A percentile compares a stretch with the other conserved stretches of the same genome.
These are phyloP conservation scores for Fermentozyma sake DNA, from an alignment of 1,139 yeast species.

Conservation along the genomic window DNA sequence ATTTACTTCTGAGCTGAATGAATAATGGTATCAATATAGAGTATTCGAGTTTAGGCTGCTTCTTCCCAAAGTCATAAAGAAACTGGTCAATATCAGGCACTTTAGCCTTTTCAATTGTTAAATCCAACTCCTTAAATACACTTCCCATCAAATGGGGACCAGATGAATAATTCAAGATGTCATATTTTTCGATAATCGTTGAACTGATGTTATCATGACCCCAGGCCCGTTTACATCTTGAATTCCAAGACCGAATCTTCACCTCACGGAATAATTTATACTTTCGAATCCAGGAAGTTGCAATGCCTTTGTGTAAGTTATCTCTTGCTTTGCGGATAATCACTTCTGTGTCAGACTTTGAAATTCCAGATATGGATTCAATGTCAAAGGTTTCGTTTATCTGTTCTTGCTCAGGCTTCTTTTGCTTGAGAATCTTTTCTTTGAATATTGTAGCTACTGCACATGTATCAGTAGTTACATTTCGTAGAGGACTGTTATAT, in stretches of 20 bases:
- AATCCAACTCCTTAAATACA: slow-evolving; percentile 28
- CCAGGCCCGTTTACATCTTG: slow-evolving; percentile 27
- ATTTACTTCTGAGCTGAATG: slow-evolving; percentile 25
- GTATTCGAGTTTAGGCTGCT: slow-evolving; percentile 38
- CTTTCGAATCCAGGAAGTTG: slow-evolving; percentile 65
- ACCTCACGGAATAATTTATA: slow-evolving; percentile 22
- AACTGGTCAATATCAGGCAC: slow-evolving; percentile 33
- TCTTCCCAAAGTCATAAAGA: slow-evolving; percentile 32
- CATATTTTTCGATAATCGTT: slow-evolving; percentile 27
- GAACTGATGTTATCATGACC: slow-evolving; percentile 32
- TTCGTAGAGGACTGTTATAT: slow-evolving; percentile 9
- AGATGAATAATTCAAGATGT: slow-evolving; percentile 29
- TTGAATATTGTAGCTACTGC: slow-evolving; percentile 1
- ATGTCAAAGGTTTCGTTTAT: not conserved
- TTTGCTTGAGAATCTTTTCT: not conserved
- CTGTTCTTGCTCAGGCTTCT: slow-evolving; percentile 4
- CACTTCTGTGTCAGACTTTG: slow-evolving; percentile 22
- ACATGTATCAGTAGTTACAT: slow-evolving; percentile 3
- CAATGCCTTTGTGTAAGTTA: slow-evolving; percentile 42
- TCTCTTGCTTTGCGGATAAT: slow-evolving; percentile 33
- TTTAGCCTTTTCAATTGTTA: slow-evolving; percentile 24
- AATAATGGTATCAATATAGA: slow-evolving; percentile 38
- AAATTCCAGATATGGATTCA: slow-evolving; percentile 1
- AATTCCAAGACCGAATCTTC: slow-evolving; percentile 24
- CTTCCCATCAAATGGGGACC: slow-evolving; percentile 37